A percentile compares a stretch with the other conserved stretches of the same genome.
These are phyloP conservation scores for Talaromyces pinophilus DNA, from an alignment of 2,329 filamentous ascomycete species.

Conservation along the genomic window DNA sequence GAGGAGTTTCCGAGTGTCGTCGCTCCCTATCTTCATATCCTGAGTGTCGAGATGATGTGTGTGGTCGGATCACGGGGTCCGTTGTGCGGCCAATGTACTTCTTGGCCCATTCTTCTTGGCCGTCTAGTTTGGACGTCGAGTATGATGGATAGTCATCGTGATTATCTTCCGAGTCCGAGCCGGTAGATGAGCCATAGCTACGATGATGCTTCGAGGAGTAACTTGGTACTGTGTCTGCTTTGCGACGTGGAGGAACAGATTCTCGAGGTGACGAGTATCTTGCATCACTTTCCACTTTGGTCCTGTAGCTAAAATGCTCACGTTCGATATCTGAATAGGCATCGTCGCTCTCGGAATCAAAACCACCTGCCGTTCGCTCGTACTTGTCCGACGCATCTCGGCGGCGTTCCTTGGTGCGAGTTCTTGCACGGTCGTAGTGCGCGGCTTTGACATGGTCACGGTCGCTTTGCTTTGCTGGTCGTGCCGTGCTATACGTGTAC, in stretches of 20 bases:
- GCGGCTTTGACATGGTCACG: constrained; percentile 36
- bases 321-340: constrained; percentile 36
- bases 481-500: constrained; percentile 33
- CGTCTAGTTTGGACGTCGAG: constrained; percentile 35
- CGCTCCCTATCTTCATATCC: constrained; percentile 29
- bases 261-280: constrained; percentile 30
- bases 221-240: constrained; percentile 24
- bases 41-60: constrained; percentile 36
- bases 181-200: background rate
- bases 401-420: constrained; percentile 46
- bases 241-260: constrained; percentile 22
- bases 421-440: constrained; percentile 41
- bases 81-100: constrained; percentile 42
- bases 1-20: constrained; percentile 36
- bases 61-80: constrained; percentile 31
- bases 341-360: constrained; percentile 34
- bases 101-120: constrained; percentile 34
- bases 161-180: constrained; percentile 25
- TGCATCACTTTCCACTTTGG: constrained; percentile 28
- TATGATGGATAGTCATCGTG: constrained; percentile 32
- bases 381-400: constrained; percentile 45
- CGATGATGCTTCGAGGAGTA: constrained; percentile 26
- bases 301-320: background rate
- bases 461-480: constrained; percentile 37
- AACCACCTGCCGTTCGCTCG: constrained; percentile 30